A percentile compares a stretch with the other conserved stretches of the same genome.
These are phyloP conservation scores for Pichia insulana DNA, from an alignment of 805 yeast genomes.

Conservation along the genomic window DNA sequence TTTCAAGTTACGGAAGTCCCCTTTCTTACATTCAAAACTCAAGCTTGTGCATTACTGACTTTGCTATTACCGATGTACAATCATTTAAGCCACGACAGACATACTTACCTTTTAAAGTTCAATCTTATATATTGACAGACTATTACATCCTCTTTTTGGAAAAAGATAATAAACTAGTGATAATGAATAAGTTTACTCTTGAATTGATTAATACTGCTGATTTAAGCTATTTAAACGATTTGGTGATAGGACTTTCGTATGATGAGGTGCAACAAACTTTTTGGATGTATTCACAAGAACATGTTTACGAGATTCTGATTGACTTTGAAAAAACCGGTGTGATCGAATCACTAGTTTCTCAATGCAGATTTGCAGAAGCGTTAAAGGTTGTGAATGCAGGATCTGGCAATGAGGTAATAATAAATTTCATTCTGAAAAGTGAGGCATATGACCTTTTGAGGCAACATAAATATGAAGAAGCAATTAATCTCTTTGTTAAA, in stretches of 20 bases:
- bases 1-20: slow-evolving; percentile 2
- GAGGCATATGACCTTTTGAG: slow-evolving; percentile 45
- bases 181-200: slow-evolving; percentile 45
- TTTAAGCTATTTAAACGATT: slow-evolving; percentile 24
- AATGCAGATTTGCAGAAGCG: slow-evolving; percentile 57
- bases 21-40: not conserved
- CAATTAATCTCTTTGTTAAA: slow-evolving; percentile 52
- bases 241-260: slow-evolving; percentile 37
- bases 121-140: slow-evolving; percentile 38
- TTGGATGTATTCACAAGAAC: slow-evolving; percentile 62
- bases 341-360: slow-evolving; percentile 57
- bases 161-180: slow-evolving; percentile 31
- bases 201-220: slow-evolving; percentile 34
- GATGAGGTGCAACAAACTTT: slow-evolving; percentile 49
- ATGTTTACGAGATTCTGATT: slow-evolving; percentile 64
- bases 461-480: slow-evolving; percentile 24
- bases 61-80: slow-evolving; percentile 16
- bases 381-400: slow-evolving; percentile 29
- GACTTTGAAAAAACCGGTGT: slow-evolving; percentile 63
- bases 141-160: slow-evolving; percentile 46
- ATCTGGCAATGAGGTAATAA: slow-evolving; percentile 28
- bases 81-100: slow-evolving; percentile 13
- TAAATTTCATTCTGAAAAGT: slow-evolving; percentile 40
- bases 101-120: slow-evolving; percentile 15
- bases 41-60: slow-evolving; percentile 9